phyloP scores from a whole-genome alignment of 2,329 filamentous ascomycete species.

The Trichoderma arundinaceum region DNA sequence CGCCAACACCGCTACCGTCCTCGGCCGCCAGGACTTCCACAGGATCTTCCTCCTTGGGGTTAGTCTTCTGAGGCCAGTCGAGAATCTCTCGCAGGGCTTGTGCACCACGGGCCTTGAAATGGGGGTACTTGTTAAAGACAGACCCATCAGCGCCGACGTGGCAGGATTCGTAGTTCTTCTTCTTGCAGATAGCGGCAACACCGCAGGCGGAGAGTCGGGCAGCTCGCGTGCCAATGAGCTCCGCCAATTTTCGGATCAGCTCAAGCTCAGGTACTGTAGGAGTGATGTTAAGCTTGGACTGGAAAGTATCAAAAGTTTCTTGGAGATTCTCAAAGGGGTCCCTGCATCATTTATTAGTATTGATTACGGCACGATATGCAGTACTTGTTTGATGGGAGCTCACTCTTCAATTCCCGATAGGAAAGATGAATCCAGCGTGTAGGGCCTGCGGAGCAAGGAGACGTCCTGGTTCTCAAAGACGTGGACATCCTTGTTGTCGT shows the following conservation, averaged over 20 bases:
- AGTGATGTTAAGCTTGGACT: conserved; percentile 72
- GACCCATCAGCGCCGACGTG: conserved; percentile 97
- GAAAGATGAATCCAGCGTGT: conserved; percentile 92
- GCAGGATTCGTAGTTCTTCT: conserved; percentile 86
- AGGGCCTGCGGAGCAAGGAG: conserved; percentile 79
- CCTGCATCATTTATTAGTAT: conserved; percentile 49
- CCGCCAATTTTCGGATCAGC: conserved; percentile 84
- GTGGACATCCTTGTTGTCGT: conserved; percentile 74
- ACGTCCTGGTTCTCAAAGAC: conserved; percentile 88
- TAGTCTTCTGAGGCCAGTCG: conserved; percentile 80
- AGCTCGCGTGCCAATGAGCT: conserved; percentile 92
- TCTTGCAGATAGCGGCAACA: conserved; percentile 94
- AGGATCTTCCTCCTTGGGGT: conserved; percentile 77
- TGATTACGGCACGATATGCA: not conserved
- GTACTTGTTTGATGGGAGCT: conserved; percentile 41
- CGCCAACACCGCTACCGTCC: conserved; percentile 96
- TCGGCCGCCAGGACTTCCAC: conserved; percentile 88
- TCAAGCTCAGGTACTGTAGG: conserved; percentile 81
- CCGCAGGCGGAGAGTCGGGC: conserved; percentile 93
- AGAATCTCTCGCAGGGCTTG: conserved; percentile 91
- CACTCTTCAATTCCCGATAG: conserved; percentile 89
- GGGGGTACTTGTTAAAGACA: conserved; percentile 98
- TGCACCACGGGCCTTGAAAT: conserved; percentile 93
- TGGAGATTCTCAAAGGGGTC: conserved; percentile 95
- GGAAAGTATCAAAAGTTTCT: conserved; percentile 84